phyloP scores from a whole-genome alignment of 345 rosid genomes.

The Gossypium anomalum region DNA sequence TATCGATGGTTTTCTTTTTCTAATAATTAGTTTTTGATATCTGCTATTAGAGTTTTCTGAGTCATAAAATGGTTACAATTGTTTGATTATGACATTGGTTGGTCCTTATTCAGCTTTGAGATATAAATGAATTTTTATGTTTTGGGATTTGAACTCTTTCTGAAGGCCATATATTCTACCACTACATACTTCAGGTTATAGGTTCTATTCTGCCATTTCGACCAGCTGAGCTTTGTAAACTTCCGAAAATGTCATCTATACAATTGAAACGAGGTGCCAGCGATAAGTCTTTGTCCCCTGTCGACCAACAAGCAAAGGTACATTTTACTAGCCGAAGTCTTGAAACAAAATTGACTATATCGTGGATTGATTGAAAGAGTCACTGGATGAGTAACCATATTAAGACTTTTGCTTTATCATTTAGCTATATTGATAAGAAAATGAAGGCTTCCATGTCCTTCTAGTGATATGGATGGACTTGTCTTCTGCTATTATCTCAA shows the following conservation, averaged over 20 bases:
- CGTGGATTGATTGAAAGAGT: not conserved
- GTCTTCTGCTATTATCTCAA: not conserved
- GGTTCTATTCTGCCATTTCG: not conserved
- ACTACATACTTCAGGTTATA: not conserved
- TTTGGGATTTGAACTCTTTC: not conserved
- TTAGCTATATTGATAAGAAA: not conserved
- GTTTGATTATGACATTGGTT: not conserved
- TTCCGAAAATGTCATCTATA: not conserved
- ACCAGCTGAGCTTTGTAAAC: not conserved
- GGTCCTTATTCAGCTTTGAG: not conserved
- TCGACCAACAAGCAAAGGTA: conserved; percentile 12
- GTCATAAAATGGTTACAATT: not conserved
- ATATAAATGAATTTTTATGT: not conserved
- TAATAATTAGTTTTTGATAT: not conserved
- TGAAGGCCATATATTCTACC: not conserved
- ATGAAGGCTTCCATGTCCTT: not conserved
- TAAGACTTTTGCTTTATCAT: not conserved
- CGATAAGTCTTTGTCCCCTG: not conserved
- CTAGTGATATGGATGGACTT: not conserved
- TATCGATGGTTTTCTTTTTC: not conserved
- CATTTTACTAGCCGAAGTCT: too few relatives aligned
- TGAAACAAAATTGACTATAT: not conserved
- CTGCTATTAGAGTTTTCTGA: not conserved
- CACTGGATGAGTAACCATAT: not conserved
- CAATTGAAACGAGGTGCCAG: not conserved